A percentile compares a stretch with the other conserved stretches of the same genome.
Evolutionary conservation across 257 asterid genomes (phyloP).

Genomic region (Parsonsia alboflavescens): DNA sequence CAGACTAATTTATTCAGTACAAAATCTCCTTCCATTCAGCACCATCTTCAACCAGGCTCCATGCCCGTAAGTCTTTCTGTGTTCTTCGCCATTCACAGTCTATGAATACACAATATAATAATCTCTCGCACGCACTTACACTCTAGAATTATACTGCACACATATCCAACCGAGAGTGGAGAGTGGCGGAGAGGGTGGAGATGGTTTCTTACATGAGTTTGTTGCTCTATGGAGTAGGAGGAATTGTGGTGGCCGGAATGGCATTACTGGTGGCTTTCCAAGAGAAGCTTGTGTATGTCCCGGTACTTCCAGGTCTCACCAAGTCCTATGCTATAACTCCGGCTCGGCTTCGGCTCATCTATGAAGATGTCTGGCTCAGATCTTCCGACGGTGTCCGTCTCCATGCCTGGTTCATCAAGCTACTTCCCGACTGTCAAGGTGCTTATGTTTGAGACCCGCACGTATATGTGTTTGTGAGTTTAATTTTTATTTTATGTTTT

Average conservation of each 20-base stretch:
- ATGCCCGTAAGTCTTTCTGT: background rate
- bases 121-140: background rate
- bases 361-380: slow-evolving; percentile 96
- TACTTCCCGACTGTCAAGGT: slow-evolving; percentile 76
- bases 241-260: slow-evolving; percentile 86
- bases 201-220: slow-evolving; percentile 80
- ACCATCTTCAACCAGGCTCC: background rate
- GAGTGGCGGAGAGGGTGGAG: background rate
- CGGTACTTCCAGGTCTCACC: slow-evolving; percentile 88
- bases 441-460: background rate
- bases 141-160: background rate
- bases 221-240: slow-evolving; percentile 78
- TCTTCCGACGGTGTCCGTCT: slow-evolving; percentile 97
- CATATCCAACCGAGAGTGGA: background rate
- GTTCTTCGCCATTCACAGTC: background rate
- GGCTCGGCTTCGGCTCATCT: slow-evolving; percentile 68
- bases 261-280: slow-evolving; percentile 91
- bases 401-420: slow-evolving; percentile 94
- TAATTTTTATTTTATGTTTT: background rate
- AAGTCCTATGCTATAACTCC: slow-evolving; percentile 93
- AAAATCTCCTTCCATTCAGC: background rate
- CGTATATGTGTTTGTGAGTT: background rate
- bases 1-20: too few species aligned
- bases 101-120: background rate
- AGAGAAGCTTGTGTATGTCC: slow-evolving; percentile 93